Base-by-base conservation (phyloP, 2,329 filamentous ascomycete genomes). In the Venturia asperata region DNA sequence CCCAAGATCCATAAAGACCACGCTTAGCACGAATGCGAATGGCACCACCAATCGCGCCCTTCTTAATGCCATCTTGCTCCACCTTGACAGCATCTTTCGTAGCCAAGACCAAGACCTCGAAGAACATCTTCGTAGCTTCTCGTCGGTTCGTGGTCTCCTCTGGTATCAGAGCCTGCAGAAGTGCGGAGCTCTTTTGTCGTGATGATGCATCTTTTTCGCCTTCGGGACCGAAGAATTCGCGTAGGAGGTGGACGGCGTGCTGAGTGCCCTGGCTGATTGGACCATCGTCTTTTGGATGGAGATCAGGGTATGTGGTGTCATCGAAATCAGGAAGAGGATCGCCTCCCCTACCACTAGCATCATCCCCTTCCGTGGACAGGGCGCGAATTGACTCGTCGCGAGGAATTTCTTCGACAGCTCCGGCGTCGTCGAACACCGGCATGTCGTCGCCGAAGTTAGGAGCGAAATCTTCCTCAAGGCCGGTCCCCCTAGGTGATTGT, bases 111-210 rank as follows among this genome's bases (percentile, higher is more conserved):
- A 99, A 82, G 64, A 94, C 88, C 78, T 99, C 94, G 72, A 99
- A 99, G 80, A 99, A 99, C 92, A 99, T 97, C 82, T 97, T 97
- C 55, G 94, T 99, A 0, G 94, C 94, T 71, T 97, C 94, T 10
- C 89, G 89, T 76, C 91, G 90, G 69, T 84, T 91, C 0, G 93
- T 93, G 67, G 84, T 85, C 68, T 82, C 79, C 77, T 96, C 91
- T 0, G 94, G 94, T 42, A 97, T 83, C 61, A 99, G 83, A 66
- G 96, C 89, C 72, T 97, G 93, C 81, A 99, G 97, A 3, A 95
- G 82, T 3, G 96, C 91, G 15, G 85, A 85, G 30, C 82, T 83
- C 74, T 89, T 89, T 75, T 88, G 89, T 71, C 92, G 86, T 77
- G 89, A 87, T 65, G 87, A 85, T 2, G 87, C 83, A 68, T 86